Evolutionary conservation across 2,329 filamentous ascomycete genomes (phyloP).

Genomic region (Trichoderma sp.): DNA sequence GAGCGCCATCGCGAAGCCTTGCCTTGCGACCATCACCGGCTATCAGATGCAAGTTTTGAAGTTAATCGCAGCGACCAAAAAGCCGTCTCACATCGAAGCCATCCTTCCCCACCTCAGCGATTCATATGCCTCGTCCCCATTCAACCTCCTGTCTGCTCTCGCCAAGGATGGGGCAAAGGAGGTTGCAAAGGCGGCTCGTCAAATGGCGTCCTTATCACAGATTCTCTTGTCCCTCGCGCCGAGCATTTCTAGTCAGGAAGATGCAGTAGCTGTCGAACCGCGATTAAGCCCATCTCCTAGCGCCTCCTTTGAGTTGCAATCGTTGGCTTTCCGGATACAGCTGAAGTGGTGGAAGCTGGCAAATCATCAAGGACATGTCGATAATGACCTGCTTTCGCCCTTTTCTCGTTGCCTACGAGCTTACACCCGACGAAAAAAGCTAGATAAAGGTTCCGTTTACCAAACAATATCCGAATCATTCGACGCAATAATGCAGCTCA

Average conservation of each 20-base stretch:
- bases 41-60: conserved; percentile 69
- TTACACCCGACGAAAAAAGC: conserved; percentile 58
- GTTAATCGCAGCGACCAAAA: conserved; percentile 63
- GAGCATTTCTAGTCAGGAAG: conserved; percentile 66
- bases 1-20: conserved; percentile 47
- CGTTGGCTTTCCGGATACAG: conserved; percentile 63
- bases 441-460: conserved; percentile 45
- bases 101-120: conserved; percentile 59
- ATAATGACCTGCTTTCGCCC: conserved; percentile 68
- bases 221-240: conserved; percentile 68
- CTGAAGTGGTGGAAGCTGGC: conserved; percentile 69
- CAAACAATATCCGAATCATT: conserved; percentile 42
- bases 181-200: conserved; percentile 62
- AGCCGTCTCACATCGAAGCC: conserved; percentile 62
- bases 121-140: conserved; percentile 58
- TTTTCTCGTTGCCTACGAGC: conserved; percentile 66
- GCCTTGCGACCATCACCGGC: conserved; percentile 61
- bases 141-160: conserved; percentile 57
- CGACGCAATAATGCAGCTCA: conserved; percentile 38
- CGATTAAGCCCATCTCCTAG: conserved; percentile 60
- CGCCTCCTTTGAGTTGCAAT: conserved; percentile 64
- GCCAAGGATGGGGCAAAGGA: conserved; percentile 50
- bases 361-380: conserved; percentile 60
- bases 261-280: conserved; percentile 57
- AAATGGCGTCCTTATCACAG: conserved; percentile 69